A percentile compares a stretch with the other conserved stretches of the same genome.
Evolutionary conservation across 2,329 filamentous ascomycete genomes (phyloP).

Genomic region (Leptographium galeiforme): DNA sequence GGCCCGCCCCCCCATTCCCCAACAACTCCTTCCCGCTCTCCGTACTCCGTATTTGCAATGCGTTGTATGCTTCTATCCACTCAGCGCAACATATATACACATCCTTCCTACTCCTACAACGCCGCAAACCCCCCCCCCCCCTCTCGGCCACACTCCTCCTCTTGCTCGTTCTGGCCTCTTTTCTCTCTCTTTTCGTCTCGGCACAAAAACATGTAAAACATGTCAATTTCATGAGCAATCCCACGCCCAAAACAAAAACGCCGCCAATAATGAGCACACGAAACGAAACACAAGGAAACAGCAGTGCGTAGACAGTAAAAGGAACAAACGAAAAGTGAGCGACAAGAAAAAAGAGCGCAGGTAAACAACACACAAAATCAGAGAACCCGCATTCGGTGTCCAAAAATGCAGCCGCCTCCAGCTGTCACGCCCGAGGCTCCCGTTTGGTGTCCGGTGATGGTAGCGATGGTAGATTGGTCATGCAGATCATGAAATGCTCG

Average conservation of each 20-base stretch:
- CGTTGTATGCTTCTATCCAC: not conserved
- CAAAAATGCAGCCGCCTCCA: not conserved
- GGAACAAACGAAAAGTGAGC: not conserved
- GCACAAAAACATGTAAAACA: not conserved
- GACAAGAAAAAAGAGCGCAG: not conserved
- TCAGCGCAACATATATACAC: slow-evolving; percentile 1
- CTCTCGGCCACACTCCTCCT: not conserved
- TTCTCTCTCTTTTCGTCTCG: not conserved
- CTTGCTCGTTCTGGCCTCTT: not conserved
- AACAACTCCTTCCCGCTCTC: not conserved
- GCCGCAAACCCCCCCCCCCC: not conserved
- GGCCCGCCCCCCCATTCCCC: not conserved
- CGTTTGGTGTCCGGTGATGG: not conserved
- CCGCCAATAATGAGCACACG: not conserved
- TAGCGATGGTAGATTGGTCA: slow-evolving; percentile 8
- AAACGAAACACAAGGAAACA: not conserved
- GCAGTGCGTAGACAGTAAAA: not conserved
- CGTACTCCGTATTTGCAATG: not conserved
- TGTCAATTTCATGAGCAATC: not conserved
- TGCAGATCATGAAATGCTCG: slow-evolving; percentile 11
- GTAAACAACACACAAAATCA: not conserved
- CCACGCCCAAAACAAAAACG: not conserved
- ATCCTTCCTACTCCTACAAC: not conserved
- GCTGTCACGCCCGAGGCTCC: not conserved
- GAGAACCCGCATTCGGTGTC: not conserved